These are phyloP conservation scores for Linderina pennispora DNA, from an alignment of 192 early-diverging fungal genomes.

Conservation along the genomic window DNA sequence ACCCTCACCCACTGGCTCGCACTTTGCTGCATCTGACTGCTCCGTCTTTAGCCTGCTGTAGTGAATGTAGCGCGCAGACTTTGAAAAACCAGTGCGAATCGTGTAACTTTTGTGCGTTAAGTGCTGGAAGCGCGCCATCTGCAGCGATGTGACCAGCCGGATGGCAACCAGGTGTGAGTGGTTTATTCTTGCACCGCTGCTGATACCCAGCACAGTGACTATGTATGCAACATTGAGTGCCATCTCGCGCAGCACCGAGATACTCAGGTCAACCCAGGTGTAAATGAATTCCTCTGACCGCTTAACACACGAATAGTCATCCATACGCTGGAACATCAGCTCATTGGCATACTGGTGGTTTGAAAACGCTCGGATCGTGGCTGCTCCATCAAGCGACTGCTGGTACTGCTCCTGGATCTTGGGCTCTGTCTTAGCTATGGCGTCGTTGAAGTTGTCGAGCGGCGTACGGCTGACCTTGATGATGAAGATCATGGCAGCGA, in stretches of 20 bases:
- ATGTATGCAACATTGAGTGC: conserved; percentile 10
- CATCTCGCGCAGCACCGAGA: conserved; percentile 22
- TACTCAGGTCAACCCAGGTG: conserved; percentile 38
- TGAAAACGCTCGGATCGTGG: conserved; percentile 62
- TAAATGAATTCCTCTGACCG: conserved; percentile 22
- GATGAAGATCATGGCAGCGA: conserved; percentile 30
- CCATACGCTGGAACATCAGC: conserved; percentile 2
- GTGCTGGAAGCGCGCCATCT: conserved; percentile 33
- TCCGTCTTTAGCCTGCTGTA: conserved; percentile 1
- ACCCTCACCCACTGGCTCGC: neutral
- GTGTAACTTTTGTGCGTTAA: conserved; percentile 25
- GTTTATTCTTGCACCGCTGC: too few species aligned
- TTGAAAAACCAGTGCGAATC: conserved; percentile 6
- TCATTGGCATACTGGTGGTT: neutral
- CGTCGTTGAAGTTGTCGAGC: conserved; percentile 1
- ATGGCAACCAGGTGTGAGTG: conserved; percentile 12
- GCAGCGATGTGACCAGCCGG: conserved; percentile 13
- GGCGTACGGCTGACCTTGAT: conserved; percentile 2
- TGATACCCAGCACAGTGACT: neutral
- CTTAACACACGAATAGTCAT: neutral
- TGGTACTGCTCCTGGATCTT: conserved; percentile 57
- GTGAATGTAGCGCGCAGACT: conserved; percentile 7
- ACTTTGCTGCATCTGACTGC: neutral
- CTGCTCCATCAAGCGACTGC: conserved; percentile 58
- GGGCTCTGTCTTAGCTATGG: conserved; percentile 9